Conservation (phyloP, 805 yeast genomes). For the Pichia cephalocereana region DNA sequence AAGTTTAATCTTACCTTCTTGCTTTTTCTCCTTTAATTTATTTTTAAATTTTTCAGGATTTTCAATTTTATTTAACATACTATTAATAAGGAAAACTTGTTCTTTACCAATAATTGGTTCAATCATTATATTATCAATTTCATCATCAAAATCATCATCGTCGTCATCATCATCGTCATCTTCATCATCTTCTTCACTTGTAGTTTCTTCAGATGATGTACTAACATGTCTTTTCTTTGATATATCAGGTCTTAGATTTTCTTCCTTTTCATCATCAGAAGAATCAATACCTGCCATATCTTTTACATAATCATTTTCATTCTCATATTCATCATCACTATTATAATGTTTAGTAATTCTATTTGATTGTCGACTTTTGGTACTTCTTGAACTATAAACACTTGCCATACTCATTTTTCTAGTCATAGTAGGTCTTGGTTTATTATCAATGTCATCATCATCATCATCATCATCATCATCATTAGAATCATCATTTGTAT, state of each 20-base stretch:
- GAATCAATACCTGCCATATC: conserved; percentile 1
- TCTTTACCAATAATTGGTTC: conserved; percentile 43
- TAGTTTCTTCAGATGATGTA: conserved; percentile 8
- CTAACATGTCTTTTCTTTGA: conserved; percentile 6
- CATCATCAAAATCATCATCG: conserved; percentile 29
- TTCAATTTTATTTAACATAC: conserved; percentile 38
- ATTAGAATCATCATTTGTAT: not conserved
- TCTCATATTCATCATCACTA: conserved; percentile 11
- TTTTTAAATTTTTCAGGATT: conserved; percentile 29
- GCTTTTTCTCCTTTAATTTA: conserved; percentile 13
- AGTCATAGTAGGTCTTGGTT: not conserved
- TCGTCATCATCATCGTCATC: conserved; percentile 23
- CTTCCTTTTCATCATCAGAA: not conserved
- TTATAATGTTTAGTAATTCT: conserved; percentile 4
- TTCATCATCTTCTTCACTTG: conserved; percentile 10
- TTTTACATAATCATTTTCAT: conserved; percentile 7
- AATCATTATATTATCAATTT: conserved; percentile 30
- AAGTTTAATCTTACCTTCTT: conserved; percentile 22
- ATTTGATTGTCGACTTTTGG: conserved; percentile 4
- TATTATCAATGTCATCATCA: not conserved
- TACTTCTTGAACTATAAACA: conserved; percentile 2
- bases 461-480: not conserved
- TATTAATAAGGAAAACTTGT: conserved; percentile 39
- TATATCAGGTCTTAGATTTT: not conserved
- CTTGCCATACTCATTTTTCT: conserved; percentile 2